phyloP scores from a whole-genome alignment of 129 eudicot genomes.

The carrot (Daucus carota) region DNA sequence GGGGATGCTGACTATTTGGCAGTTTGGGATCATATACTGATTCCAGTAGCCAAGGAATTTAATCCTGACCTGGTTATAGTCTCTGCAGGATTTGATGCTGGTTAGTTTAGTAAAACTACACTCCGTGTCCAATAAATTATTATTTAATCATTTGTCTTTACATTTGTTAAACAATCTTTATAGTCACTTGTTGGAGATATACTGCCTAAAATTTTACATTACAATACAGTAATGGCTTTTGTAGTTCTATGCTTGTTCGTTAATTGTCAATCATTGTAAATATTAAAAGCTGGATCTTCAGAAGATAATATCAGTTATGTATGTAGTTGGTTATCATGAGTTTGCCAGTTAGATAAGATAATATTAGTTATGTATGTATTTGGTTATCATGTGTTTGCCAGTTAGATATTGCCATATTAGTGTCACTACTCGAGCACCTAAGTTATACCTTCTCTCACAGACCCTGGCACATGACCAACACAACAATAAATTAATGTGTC shows the following conservation, averaged over 20 bases:
- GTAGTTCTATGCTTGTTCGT: neutral
- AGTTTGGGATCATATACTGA: slow-evolving; percentile 82
- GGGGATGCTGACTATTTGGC: slow-evolving; percentile 96
- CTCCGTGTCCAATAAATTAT: neutral
- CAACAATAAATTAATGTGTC: neutral
- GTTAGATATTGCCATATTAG: neutral
- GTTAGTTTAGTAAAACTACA: slow-evolving; percentile 31
- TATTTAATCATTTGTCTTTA: neutral
- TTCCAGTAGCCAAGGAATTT: slow-evolving; percentile 91
- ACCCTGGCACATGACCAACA: neutral
- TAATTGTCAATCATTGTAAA: neutral
- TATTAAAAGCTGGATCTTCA: neutral
- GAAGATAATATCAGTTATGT: neutral
- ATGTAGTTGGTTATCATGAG: neutral
- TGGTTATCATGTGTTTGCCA: neutral
- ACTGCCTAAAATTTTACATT: neutral
- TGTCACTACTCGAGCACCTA: neutral
- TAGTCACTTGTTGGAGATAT: neutral
- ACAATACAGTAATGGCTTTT: neutral
- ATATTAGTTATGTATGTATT: neutral
- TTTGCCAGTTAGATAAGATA: neutral
- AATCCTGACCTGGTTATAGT: slow-evolving; percentile 66
- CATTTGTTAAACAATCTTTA: neutral
- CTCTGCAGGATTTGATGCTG: slow-evolving; percentile 99
- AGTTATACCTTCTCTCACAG: neutral